A percentile compares a stretch with the other conserved stretches of the same genome.
Evolutionary conservation across 2,329 filamentous ascomycete species (phyloP).

Genomic region (Calonectria leucothoes): DNA sequence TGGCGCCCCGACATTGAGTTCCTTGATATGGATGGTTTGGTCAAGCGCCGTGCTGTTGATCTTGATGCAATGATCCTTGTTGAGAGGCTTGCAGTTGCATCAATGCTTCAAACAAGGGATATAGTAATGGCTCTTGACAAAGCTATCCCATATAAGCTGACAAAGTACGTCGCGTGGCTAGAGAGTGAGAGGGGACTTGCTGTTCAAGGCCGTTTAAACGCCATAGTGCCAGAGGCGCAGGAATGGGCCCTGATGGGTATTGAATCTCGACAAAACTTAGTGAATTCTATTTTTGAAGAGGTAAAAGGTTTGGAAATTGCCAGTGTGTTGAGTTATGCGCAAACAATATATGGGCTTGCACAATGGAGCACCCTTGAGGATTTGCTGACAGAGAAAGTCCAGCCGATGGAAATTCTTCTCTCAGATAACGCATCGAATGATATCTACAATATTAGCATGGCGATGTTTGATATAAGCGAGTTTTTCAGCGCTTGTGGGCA

Average conservation of each 20-base stretch:
- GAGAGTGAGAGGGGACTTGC: neutral
- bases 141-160: neutral
- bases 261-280: neutral
- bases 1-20: neutral
- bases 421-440: neutral
- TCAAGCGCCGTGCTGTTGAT: neutral
- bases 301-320: neutral
- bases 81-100: neutral
- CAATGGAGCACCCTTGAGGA: neutral
- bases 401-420: neutral
- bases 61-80: neutral
- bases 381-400: neutral
- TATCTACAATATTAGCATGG: neutral
- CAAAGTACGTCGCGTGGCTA: neutral
- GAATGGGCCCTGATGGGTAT: neutral
- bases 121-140: neutral
- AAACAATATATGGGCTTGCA: neutral
- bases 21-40: neutral
- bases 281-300: neutral
- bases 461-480: neutral
- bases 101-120: neutral
- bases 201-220: neutral
- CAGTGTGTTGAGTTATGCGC: neutral
- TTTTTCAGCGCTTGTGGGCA: conserved; percentile 34
- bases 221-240: neutral